Base-by-base conservation (phyloP, 1,139 yeast genomes). In the Scheffersomyces segobiensis region DNA sequence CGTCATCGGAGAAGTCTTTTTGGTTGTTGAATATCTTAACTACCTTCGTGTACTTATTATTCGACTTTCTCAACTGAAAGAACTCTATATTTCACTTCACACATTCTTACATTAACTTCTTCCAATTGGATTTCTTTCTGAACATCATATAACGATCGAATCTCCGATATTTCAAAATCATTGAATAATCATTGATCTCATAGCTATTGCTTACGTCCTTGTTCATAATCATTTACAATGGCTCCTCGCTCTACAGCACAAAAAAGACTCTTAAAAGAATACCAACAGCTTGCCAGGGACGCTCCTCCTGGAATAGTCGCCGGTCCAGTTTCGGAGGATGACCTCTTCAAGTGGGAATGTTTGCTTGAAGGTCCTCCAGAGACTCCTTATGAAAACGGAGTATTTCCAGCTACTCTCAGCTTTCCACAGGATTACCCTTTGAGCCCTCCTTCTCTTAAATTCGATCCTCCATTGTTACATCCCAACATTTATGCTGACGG, bases 221-320 rank as follows among this genome's bases (percentile, higher is more conserved):
- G 3, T 32, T 32, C 42, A 12, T 10, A 32, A 32, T 10, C 14
- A 12, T 17, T 17, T 32, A 32, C 50, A n/a, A 81, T 81, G 84
- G 76, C 84, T 10, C 81, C 82, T 52, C 76, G 84, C 57, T 72
- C 80, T 19, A 93, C 97, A 1, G 98, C 98, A 14, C 96, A 90
- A 61, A 87, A 89, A 65, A 79, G 99, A 60, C 84, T 95, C 54
- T 81, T 93, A 70, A 91, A 92, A 65, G 99, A 95, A 73, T 89
- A 89, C 71, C 95, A 91, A 71, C 97, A 92, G 73, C 84, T 95
- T 50, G 79, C 88, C 21, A 85, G 85, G 63, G 97, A 93, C 64
- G 88, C 97, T 0, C 97, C 98, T 0, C 98, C 96, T 42, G 99
- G 99, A 0, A 91, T 95, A 54, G 85, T 93, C 7, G 99, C 99